Evolutionary conservation across 331 rosid species (phyloP).

Genomic region (Erythrophleum ivorense): DNA sequence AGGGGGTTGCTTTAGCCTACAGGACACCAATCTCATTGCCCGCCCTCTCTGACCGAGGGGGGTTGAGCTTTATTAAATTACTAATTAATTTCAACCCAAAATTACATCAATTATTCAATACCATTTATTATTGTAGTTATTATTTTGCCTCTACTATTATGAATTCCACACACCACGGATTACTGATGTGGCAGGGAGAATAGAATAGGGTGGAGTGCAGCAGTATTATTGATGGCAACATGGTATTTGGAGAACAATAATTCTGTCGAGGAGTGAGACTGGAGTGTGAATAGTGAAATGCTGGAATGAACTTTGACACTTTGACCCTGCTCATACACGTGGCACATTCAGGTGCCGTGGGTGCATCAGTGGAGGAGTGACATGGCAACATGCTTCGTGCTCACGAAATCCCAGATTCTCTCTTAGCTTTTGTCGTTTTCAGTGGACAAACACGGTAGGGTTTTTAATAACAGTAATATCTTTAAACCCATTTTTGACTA

Average conservation of each 20-base stretch:
- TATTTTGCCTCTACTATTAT: not conserved
- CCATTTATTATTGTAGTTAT: no score
- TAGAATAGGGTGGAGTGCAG: no score
- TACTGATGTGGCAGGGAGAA: no score
- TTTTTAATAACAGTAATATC: not conserved
- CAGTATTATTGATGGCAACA: not conserved
- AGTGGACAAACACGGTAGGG: not conserved
- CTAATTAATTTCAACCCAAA: not conserved
- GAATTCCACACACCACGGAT: no score
- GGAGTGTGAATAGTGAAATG: no score
- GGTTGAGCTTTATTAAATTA: no score
- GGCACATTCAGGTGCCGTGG: not conserved
- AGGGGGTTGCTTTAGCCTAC: no score
- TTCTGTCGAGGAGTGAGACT: no score
- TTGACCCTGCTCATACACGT: not conserved
- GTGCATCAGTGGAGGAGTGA: not conserved
- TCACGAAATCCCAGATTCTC: not conserved
- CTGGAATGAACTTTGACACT: not conserved
- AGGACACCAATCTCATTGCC: no score
- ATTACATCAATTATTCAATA: no score
- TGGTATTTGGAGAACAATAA: not conserved
- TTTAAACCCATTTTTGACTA: not conserved
- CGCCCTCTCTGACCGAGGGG: no score
- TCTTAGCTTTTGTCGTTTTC: not conserved
- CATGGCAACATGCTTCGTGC: not conserved